Conservation (phyloP, 129 eudicot genomes). For the Arctium minus region DNA sequence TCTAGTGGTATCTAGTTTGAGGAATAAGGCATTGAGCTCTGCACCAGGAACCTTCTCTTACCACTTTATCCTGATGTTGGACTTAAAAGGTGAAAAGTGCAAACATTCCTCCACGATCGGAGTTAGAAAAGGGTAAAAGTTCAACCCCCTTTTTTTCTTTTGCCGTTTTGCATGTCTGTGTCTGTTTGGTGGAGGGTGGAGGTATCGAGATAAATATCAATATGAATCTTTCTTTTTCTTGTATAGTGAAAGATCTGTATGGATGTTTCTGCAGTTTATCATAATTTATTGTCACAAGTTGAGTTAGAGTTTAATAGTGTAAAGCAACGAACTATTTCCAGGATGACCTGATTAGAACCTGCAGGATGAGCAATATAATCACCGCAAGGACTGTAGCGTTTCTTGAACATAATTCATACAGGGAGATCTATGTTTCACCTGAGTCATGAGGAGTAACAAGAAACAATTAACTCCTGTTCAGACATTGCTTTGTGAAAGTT, state of each 20-base stretch:
- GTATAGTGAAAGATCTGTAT: not conserved
- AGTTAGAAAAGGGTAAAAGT: slow-evolving; percentile 12
- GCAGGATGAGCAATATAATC: not conserved
- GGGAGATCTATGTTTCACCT: not conserved
- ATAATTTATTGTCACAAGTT: not conserved
- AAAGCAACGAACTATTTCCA: not conserved
- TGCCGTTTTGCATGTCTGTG: not conserved
- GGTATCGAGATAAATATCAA: slow-evolving; percentile 9
- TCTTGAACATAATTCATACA: not conserved
- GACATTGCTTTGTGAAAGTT: not conserved
- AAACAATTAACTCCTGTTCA: not conserved
- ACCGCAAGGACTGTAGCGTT: not conserved
- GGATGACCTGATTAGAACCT: not conserved
- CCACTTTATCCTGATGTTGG: slow-evolving; percentile 17
- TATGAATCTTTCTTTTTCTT: slow-evolving; percentile 13
- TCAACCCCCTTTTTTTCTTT: not conserved
- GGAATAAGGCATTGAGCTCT: slow-evolving; percentile 6
- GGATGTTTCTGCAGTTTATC: not conserved
- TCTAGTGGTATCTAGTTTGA: slow-evolving; percentile 13
- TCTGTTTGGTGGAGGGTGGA: not conserved
- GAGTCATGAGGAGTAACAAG: not conserved
- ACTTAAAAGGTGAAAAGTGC: slow-evolving; percentile 24
- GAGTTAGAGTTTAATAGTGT: not conserved
- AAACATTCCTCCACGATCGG: slow-evolving; percentile 18
- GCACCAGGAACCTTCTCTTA: not conserved